These are phyloP conservation scores for Solanum chmielewskii DNA, from an alignment of 257 asterid genomes.

Conservation along the genomic window DNA sequence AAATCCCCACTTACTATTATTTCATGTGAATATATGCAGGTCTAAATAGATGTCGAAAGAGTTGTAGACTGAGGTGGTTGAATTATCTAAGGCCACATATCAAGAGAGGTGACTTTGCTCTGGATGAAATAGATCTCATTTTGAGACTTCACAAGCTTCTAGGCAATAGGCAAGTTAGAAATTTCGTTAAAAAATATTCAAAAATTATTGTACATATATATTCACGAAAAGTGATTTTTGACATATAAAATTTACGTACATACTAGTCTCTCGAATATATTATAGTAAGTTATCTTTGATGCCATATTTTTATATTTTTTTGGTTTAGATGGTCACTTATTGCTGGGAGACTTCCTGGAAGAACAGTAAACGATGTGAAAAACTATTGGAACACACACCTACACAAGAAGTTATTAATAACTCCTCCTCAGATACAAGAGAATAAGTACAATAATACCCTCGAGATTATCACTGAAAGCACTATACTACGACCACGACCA, in stretches of 20 bases:
- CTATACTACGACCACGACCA: not conserved
- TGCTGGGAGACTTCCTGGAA: slow-evolving; percentile 56
- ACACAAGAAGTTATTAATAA: not conserved
- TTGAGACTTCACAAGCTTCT: slow-evolving; percentile 44
- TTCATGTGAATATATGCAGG: slow-evolving; percentile 12
- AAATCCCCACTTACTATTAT: too few relatives aligned
- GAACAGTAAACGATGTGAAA: slow-evolving; percentile 70
- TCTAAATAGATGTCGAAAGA: slow-evolving; percentile 55
- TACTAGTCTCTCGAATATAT: rapidly evolving
- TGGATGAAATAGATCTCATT: slow-evolving; percentile 39
- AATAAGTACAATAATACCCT: slow-evolving; percentile 7
- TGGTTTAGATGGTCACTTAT: slow-evolving; percentile 55
- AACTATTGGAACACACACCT: slow-evolving; percentile 57
- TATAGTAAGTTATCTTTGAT: not conserved
- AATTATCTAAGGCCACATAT: slow-evolving; percentile 64
- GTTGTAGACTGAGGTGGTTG: slow-evolving; percentile 72
- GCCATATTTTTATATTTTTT: not conserved
- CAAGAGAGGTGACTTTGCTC: slow-evolving; percentile 47
- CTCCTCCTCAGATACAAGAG: slow-evolving; percentile 7
- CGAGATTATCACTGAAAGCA: not conserved
- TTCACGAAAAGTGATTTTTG: too few relatives aligned
- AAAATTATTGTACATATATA: too few relatives aligned
- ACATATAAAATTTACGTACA: too few relatives aligned
- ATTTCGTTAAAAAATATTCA: too few relatives aligned
- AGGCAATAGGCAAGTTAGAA: slow-evolving; percentile 46